phyloP scores from a whole-genome alignment of 768 basidiomycete species.

The Termitomyces sp. region DNA sequence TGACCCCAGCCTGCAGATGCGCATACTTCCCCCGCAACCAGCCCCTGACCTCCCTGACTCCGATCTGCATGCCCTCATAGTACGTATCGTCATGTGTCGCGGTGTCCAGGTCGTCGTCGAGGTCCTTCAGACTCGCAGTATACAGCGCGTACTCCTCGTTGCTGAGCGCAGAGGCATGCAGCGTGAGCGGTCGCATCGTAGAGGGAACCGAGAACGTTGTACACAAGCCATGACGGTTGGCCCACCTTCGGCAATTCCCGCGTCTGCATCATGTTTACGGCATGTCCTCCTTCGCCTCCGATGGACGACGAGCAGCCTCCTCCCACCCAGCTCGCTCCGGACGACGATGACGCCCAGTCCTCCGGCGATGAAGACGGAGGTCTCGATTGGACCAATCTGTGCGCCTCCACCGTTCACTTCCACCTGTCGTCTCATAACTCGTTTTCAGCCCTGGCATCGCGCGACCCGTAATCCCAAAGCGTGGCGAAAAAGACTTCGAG shows the following conservation, averaged over 20 bases:
- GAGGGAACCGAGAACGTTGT: neutral
- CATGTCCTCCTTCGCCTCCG: neutral
- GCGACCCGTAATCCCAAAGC: conserved; percentile 82
- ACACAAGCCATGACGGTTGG: conserved; percentile 2
- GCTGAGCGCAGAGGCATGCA: conserved; percentile 74
- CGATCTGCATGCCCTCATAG: conserved; percentile 50
- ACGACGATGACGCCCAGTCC: conserved; percentile 40
- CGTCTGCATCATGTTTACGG: neutral
- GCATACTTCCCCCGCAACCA: conserved; percentile 74
- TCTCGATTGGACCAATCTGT: conserved; percentile 79
- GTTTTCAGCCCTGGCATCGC: conserved; percentile 29
- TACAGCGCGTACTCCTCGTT: conserved; percentile 68
- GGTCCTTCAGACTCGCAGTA: conserved; percentile 53
- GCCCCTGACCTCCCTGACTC: conserved; percentile 64
- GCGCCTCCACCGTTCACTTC: conserved; percentile 22
- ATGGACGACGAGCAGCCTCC: conserved; percentile 10
- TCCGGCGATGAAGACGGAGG: conserved; percentile 63
- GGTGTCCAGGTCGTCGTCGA: conserved; percentile 24
- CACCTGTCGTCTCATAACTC: conserved; percentile 9
- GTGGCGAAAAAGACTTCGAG: conserved; percentile 98
- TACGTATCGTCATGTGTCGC: conserved; percentile 35
- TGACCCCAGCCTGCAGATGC: conserved; percentile 40
- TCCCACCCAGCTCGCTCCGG: conserved; percentile 2
- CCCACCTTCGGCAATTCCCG: conserved; percentile 4
- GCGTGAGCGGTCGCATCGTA: conserved; percentile 53